These are phyloP conservation scores for Torrubiellomyces zombiae DNA, from an alignment of 2,329 filamentous ascomycete species.

Conservation along the genomic window DNA sequence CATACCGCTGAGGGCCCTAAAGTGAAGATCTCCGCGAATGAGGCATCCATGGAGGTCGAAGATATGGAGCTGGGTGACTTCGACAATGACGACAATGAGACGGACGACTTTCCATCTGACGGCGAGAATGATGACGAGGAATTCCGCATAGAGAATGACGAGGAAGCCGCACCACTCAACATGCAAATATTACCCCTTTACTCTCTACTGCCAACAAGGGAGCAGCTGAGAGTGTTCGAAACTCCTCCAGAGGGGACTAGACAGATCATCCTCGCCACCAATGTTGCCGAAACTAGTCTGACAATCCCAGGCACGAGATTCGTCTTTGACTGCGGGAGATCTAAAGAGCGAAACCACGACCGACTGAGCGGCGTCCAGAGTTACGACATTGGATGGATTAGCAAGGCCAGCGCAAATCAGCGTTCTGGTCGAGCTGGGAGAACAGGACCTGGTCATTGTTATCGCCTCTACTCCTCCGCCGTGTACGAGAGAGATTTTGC, in stretches of 20 bases:
- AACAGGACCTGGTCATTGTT: slow-evolving; percentile 92
- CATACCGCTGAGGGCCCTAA: slow-evolving; percentile 42
- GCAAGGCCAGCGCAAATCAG: slow-evolving; percentile 88
- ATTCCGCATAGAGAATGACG: slow-evolving; percentile 53
- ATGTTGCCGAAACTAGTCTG: slow-evolving; percentile 91
- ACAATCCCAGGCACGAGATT: slow-evolving; percentile 93
- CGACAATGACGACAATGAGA: slow-evolving; percentile 43
- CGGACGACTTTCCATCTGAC: slow-evolving; percentile 42
- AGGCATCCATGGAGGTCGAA: slow-evolving; percentile 67
- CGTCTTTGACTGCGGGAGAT: slow-evolving; percentile 85
- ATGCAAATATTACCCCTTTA: slow-evolving; percentile 90
- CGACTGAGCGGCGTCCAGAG: slow-evolving; percentile 81
- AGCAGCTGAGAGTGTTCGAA: slow-evolving; percentile 85
- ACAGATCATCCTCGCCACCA: slow-evolving; percentile 81
- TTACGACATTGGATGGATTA: slow-evolving; percentile 92
- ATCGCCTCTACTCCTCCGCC: slow-evolving; percentile 83
- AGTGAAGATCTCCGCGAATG: slow-evolving; percentile 59
- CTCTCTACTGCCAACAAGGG: slow-evolving; percentile 75
- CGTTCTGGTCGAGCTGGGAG: slow-evolving; percentile 84
- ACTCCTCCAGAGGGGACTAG: slow-evolving; percentile 66
- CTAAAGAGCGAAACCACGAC: slow-evolving; percentile 85
- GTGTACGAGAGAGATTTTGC: slow-evolving; percentile 83
- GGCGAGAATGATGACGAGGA: slow-evolving; percentile 42
- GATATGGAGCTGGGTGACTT: slow-evolving; percentile 67
- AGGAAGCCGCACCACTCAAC: slow-evolving; percentile 42